phyloP scores from a whole-genome alignment of 2,329 filamentous ascomycete genomes.

The Ophiostoma sp. region DNA sequence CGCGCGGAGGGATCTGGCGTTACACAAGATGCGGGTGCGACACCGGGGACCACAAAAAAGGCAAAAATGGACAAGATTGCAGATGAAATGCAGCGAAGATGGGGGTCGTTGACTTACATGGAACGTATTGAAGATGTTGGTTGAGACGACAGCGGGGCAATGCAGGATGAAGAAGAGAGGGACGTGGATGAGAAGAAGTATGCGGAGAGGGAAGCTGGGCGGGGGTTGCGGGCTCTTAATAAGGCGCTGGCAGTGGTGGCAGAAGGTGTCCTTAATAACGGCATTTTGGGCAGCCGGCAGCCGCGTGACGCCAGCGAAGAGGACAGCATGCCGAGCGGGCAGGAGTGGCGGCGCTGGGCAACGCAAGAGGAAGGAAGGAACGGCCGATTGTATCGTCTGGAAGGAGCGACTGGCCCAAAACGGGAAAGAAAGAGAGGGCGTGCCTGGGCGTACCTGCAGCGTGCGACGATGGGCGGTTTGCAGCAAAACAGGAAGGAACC shows the following conservation, averaged over 20 bases:
- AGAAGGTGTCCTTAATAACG: slow-evolving; percentile 13
- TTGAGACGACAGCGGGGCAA: slow-evolving; percentile 26
- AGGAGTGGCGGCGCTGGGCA: slow-evolving; percentile 13
- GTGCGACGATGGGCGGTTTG: slow-evolving; percentile 6
- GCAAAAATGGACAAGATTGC: not conserved
- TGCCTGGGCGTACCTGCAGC: not conserved
- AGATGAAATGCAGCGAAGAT: not conserved
- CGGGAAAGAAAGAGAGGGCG: not conserved
- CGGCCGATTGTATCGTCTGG: not conserved
- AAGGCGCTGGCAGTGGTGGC: slow-evolving; percentile 16
- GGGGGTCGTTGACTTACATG: slow-evolving; percentile 16
- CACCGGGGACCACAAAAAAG: slow-evolving; percentile 7
- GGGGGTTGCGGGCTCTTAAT: slow-evolving; percentile 22
- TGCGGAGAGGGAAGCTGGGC: slow-evolving; percentile 18
- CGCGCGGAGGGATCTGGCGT: not conserved
- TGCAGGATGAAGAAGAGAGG: slow-evolving; percentile 11
- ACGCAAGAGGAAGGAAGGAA: slow-evolving; percentile 1
- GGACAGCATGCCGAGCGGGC: slow-evolving; percentile 23
- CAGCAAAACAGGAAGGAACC: slow-evolving; percentile 12
- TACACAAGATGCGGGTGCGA: slow-evolving; percentile 12
- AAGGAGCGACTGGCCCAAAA: slow-evolving; percentile 17
- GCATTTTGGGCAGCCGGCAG: slow-evolving; percentile 17
- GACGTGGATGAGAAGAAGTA: slow-evolving; percentile 7
- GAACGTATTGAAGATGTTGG: slow-evolving; percentile 11
- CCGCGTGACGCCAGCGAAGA: slow-evolving; percentile 18